phyloP scores from a whole-genome alignment of 371 early-diverging fungal species.

The Rhizomucor pusillus region DNA sequence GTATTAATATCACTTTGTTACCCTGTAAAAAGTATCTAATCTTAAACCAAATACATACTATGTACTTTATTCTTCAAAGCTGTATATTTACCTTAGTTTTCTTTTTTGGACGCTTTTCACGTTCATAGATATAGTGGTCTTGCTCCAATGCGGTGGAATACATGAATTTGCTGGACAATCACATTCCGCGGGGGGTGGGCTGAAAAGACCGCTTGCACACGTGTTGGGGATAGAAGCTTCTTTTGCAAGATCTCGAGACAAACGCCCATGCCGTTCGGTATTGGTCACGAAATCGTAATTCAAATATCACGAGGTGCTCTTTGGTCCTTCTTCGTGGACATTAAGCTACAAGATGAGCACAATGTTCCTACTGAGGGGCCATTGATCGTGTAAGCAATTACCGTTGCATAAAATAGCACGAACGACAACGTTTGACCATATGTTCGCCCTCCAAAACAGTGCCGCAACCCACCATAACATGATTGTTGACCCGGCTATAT shows the following conservation, averaged over 20 bases:
- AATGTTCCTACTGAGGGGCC: conserved; percentile 39
- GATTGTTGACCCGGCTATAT: conserved; percentile 54
- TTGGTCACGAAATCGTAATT: conserved; percentile 40
- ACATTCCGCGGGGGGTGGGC: too few species aligned
- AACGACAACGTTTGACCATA: not conserved
- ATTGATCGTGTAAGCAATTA: conserved; percentile 36
- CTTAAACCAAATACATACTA: too few species aligned
- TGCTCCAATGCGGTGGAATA: too few species aligned
- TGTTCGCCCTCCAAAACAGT: conserved; percentile 18
- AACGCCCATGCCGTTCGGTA: conserved; percentile 47
- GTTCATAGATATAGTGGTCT: too few species aligned
- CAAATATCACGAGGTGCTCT: conserved; percentile 42
- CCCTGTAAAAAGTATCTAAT: too few species aligned
- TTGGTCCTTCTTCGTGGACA: conserved; percentile 49
- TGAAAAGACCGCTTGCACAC: too few species aligned
- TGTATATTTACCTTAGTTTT: too few species aligned
- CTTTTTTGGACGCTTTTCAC: too few species aligned
- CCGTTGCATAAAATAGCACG: not conserved
- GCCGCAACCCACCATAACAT: conserved; percentile 59
- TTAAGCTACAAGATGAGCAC: conserved; percentile 34
- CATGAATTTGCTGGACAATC: too few species aligned
- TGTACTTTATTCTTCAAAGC: too few species aligned
- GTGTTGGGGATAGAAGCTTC: too few species aligned
- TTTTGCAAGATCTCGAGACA: not conserved
- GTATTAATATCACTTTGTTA: too few species aligned